Evolutionary conservation across 768 basidiomycete species (phyloP).

Genomic region (Russula foetens): DNA sequence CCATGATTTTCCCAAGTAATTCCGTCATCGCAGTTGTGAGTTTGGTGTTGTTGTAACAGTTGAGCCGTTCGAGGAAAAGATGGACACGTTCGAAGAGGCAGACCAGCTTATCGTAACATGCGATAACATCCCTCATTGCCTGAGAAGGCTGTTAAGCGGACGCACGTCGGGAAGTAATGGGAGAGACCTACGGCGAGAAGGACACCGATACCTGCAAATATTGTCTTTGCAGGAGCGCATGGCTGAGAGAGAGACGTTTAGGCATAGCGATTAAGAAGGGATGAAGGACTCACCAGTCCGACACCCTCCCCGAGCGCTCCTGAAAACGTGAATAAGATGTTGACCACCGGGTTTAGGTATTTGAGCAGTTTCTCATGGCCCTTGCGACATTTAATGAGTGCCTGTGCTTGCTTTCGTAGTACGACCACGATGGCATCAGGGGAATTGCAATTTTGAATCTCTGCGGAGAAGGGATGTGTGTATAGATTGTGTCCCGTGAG

Average conservation of each 20-base stretch:
- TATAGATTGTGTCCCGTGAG: background rate
- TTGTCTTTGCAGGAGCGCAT: background rate
- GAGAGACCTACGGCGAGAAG: background rate
- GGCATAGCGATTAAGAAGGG: background rate
- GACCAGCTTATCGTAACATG: background rate
- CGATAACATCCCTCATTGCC: background rate
- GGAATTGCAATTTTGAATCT: background rate
- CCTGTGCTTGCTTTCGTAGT: background rate
- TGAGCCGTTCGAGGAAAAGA: background rate
- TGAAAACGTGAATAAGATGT: background rate
- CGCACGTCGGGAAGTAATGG: background rate
- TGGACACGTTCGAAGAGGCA: background rate
- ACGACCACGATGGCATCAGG: background rate
- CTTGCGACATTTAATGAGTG: background rate
- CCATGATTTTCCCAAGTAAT: background rate
- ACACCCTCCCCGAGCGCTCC: background rate
- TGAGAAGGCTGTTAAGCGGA: background rate
- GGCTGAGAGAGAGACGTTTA: background rate
- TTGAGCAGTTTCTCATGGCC: background rate
- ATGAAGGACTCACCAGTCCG: background rate
- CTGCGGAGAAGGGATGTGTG: background rate
- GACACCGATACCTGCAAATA: background rate
- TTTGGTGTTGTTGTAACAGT: background rate
- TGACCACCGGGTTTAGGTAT: background rate
- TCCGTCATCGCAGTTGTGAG: background rate